Evolutionary conservation across 768 basidiomycete species (phyloP).

Genomic region (Suillus clintonianus): DNA sequence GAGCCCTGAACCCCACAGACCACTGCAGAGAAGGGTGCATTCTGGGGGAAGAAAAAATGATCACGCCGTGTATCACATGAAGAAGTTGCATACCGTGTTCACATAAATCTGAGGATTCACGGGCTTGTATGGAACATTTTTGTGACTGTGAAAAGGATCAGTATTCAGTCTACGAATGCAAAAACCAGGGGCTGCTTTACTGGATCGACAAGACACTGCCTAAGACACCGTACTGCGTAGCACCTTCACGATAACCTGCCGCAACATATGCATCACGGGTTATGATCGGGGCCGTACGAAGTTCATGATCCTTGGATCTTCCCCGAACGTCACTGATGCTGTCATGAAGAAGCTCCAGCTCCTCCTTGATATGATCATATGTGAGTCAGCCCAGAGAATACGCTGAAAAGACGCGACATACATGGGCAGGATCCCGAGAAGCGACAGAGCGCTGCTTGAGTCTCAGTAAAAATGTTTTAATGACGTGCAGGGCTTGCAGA

Average conservation of each 20-base stretch:
- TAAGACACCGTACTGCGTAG: slow-evolving; percentile 63
- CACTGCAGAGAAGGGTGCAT: slow-evolving; percentile 73
- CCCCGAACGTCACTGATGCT: slow-evolving; percentile 15
- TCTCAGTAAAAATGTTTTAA: not conserved
- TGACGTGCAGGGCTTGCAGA: no score
- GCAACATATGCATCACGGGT: slow-evolving; percentile 50
- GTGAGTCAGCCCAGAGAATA: not conserved
- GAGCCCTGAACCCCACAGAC: slow-evolving; percentile 79
- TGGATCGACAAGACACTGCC: slow-evolving; percentile 49
- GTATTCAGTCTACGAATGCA: not conserved
- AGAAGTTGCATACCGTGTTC: slow-evolving; percentile 53
- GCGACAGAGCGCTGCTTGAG: not conserved
- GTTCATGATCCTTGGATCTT: slow-evolving; percentile 32
- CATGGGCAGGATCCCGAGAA: slow-evolving; percentile 15
- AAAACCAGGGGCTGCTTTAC: slow-evolving; percentile 31
- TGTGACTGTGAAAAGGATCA: slow-evolving; percentile 30
- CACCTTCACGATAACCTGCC: slow-evolving; percentile 32
- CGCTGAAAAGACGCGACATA: slow-evolving; percentile 13
- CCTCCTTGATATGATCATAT: slow-evolving; percentile 21
- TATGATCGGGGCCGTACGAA: slow-evolving; percentile 51
- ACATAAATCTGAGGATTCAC: slow-evolving; percentile 60
- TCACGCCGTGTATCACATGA: not conserved
- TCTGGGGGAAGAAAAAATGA: slow-evolving; percentile 39
- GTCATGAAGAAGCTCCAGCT: slow-evolving; percentile 34
- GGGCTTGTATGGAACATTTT: slow-evolving; percentile 28